A percentile compares a stretch with the other conserved stretches of the same genome.
These are phyloP conservation scores for Exophiala alcalophila DNA, from an alignment of 2,329 filamentous ascomycete genomes.

Conservation along the genomic window DNA sequence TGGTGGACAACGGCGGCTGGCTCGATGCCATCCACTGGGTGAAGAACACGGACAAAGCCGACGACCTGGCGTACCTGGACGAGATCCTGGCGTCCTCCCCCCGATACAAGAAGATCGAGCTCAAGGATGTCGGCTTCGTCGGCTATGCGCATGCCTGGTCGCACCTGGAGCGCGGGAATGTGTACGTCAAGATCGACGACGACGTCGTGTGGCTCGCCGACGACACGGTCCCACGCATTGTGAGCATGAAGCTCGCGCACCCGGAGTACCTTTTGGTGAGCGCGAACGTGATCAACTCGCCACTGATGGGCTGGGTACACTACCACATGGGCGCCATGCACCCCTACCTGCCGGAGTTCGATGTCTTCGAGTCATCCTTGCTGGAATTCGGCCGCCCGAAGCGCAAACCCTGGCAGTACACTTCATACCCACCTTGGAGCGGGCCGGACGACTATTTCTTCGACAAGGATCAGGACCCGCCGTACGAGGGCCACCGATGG, in stretches of 20 bases:
- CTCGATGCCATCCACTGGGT: conserved; percentile 49
- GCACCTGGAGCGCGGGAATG: conserved; percentile 34
- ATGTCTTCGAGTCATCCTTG: conserved; percentile 9
- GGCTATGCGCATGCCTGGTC: conserved; percentile 32
- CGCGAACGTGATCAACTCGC: conserved; percentile 58
- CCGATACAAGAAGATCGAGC: conserved; percentile 41
- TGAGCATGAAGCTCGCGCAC: conserved; percentile 52
- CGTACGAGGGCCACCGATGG: conserved; percentile 48
- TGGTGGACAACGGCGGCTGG: conserved; percentile 46
- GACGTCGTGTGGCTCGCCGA: conserved; percentile 46
- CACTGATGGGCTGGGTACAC: conserved; percentile 54
- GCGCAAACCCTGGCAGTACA: conserved; percentile 35
- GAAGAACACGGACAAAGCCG: conserved; percentile 40
- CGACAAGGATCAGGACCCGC: conserved; percentile 33
- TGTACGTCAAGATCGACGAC: conserved; percentile 49
- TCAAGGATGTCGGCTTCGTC: conserved; percentile 38
- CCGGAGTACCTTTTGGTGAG: conserved; percentile 53
- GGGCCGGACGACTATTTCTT: conserved; percentile 35
- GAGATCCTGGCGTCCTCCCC: conserved; percentile 38
- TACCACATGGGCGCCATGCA: conserved; percentile 53
- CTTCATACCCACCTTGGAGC: conserved; percentile 37
- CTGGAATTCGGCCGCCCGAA: conserved; percentile 11
- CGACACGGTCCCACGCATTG: conserved; percentile 51
- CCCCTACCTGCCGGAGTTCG: conserved; percentile 52
- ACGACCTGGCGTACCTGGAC: conserved; percentile 43